Evolutionary conservation across 2,329 filamentous ascomycete genomes (phyloP).

Genomic region (Botrytis medusae): DNA sequence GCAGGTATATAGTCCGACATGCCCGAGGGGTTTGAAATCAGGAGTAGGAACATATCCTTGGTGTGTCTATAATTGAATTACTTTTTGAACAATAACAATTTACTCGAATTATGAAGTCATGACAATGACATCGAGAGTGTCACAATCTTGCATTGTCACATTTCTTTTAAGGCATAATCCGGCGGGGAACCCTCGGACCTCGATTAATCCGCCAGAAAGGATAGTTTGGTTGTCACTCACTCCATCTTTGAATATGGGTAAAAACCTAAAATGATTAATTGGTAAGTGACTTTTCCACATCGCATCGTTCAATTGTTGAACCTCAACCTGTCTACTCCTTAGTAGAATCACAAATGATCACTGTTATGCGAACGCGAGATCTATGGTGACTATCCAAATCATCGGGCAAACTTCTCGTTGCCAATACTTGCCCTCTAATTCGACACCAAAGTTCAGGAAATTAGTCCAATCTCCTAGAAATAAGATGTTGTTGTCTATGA

Average conservation of each 20-base stretch:
- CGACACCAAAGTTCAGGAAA: background rate
- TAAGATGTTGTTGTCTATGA: background rate
- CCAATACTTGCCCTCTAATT: background rate
- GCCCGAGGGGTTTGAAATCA: background rate
- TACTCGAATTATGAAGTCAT: background rate
- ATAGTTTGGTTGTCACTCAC: background rate
- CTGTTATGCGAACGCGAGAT: background rate
- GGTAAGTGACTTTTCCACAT: background rate
- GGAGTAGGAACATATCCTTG: background rate
- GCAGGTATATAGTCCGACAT: background rate
- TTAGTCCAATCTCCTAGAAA: conserved; percentile 3
- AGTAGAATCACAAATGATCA: background rate
- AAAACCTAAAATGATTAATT: background rate
- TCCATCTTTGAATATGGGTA: background rate
- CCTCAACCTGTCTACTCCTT: background rate
- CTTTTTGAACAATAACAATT: background rate
- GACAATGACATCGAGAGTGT: background rate
- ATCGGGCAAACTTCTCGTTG: background rate
- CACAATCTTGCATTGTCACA: background rate
- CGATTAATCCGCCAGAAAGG: background rate
- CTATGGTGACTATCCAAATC: background rate
- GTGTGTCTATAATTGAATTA: background rate
- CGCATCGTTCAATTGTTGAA: background rate
- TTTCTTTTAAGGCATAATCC: background rate
- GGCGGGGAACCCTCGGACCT: conserved; percentile 1